These are phyloP conservation scores for Inonotus obliquus DNA, from an alignment of 1,284 basidiomycete genomes.

Conservation along the genomic window DNA sequence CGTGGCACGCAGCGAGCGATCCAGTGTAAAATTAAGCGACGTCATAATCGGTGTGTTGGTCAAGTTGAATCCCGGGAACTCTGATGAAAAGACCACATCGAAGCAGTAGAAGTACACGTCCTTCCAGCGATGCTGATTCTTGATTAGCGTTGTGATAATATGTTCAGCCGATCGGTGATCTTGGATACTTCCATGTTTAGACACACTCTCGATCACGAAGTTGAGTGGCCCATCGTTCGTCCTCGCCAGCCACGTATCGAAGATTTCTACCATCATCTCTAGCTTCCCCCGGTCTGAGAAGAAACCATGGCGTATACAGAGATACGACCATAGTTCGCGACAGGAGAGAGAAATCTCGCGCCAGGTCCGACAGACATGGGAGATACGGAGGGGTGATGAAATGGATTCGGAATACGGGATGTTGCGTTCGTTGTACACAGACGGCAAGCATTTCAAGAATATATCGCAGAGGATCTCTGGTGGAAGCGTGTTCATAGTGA, in stretches of 20 bases:
- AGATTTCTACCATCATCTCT: background rate
- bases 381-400: background rate
- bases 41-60: background rate
- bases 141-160: background rate
- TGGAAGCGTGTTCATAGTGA: background rate
- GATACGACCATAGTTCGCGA: background rate
- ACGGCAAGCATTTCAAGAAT: background rate
- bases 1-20: background rate
- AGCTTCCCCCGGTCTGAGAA: background rate
- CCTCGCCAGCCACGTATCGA: background rate
- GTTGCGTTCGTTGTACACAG: background rate
- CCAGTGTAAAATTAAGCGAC: background rate
- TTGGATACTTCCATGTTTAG: background rate
- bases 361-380: background rate
- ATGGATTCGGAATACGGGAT: background rate
- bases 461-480: background rate
- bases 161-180: background rate
- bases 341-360: background rate
- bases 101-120: background rate
- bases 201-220: background rate
- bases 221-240: background rate
- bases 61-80: background rate
- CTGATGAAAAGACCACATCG: background rate
- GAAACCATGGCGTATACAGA: background rate
- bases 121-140: background rate